Evolutionary conservation across 1,139 yeast species (phyloP), one percentile per base, ranked within the genome.

Genomic region (Kodamaea fungicola): DNA sequence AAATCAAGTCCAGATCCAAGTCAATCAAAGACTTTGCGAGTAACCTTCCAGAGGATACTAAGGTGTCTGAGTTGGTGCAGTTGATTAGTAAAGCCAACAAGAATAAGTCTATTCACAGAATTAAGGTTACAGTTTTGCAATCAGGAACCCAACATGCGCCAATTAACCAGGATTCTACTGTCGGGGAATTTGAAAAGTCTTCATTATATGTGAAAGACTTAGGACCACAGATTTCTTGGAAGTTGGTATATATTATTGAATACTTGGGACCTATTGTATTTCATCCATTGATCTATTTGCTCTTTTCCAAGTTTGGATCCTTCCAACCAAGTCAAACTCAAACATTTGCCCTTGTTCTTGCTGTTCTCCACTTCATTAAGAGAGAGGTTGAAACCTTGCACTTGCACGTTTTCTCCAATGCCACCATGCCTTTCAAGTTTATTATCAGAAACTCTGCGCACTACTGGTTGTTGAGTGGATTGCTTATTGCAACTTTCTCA

Each of bases 161-260:
- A 3, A 58, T 70, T 42, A 61, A 58, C 34, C 33, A 52, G 8
- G 51, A 27, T 6, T 12, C 8, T 3, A 27, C 13, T n/a, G 13
- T 27, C 6, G 12, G 16, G 16, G 16, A 12, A 8, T 8, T 30
- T 12, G 25, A 12, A 9, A 12, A 27, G 12, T 8, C 26, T 55
- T 58, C 59, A 8, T 63, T 74, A 16, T 76, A 62, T 44, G 86
- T 83, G 41, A 89, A 90, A 59, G 97, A 90, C 54, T 72, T 92
- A 46, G 98, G 97, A 13, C 94, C 95, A 1, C 98, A 92, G 64
- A 78, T 92, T 43, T 80, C 83, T 3, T 92, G 97, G 97, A 76
- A 86, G 62, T 76, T 90, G 6, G 97, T 92, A 22, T 92, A 81
- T 56, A 52, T 87, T 39, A 69, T 87, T 47, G 98, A 92, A 64